Percentiles rank a stretch among this genome's conserved stretches.
phyloP scores from a whole-genome alignment of 805 yeast species.

The Priceomyces haplophilus region DNA sequence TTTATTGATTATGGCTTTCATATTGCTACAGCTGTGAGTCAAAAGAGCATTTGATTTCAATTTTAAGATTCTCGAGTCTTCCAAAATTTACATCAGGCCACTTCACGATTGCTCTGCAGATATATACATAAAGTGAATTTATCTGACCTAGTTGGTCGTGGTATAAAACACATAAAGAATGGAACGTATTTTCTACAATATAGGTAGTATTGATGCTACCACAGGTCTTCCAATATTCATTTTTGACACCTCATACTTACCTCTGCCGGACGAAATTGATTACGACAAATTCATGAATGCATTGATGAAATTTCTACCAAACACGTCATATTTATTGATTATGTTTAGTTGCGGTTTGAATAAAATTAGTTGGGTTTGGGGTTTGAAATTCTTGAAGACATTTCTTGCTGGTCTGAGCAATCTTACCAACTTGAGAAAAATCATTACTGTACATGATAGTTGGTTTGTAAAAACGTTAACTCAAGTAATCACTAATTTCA shows the following conservation, averaged over 20 bases:
- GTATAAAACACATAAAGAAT: conserved; percentile 13
- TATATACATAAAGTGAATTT: no score
- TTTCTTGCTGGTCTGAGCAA: conserved; percentile 52
- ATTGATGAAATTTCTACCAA: conserved; percentile 57
- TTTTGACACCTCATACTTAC: conserved; percentile 79
- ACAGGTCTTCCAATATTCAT: conserved; percentile 71
- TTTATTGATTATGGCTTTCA: background rate
- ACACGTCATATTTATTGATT: conserved; percentile 59
- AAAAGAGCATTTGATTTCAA: no score
- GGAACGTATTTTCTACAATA: conserved; percentile 52
- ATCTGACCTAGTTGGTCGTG: background rate
- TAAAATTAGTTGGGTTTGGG: conserved; percentile 67
- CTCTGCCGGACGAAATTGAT: conserved; percentile 47
- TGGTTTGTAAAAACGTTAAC: conserved; percentile 82
- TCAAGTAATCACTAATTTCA: conserved; percentile 64
- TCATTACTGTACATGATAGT: conserved; percentile 84
- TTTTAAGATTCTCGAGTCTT: no score
- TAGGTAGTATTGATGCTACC: conserved; percentile 63
- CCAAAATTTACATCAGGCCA: no score
- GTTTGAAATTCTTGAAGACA: conserved; percentile 49
- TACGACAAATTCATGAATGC: conserved; percentile 55
- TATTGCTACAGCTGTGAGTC: background rate
- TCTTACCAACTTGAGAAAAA: conserved; percentile 47
- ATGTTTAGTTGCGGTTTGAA: conserved; percentile 82
- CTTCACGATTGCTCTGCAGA: no score